Conservation (phyloP, 441 rosid genomes). For the Cnidoscolus chayamansa region DNA sequence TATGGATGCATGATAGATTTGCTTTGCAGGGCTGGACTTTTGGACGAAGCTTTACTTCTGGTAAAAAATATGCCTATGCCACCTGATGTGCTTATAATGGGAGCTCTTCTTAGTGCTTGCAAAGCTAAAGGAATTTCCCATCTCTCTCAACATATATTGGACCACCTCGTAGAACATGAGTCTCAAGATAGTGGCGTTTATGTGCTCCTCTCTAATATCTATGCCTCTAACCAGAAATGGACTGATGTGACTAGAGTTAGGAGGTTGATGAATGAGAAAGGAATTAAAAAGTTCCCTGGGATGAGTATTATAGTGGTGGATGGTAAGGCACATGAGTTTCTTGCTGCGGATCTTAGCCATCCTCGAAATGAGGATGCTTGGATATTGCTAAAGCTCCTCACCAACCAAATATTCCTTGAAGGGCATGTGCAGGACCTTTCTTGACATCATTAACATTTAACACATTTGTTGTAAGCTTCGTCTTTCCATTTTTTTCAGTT, state of each 20-base stretch:
- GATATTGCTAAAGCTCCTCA: constrained; percentile 8
- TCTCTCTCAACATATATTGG: constrained; percentile 48
- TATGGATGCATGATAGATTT: constrained; percentile 78
- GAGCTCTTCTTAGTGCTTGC: constrained; percentile 60
- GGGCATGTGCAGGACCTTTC: constrained; percentile 4
- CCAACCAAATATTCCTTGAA: constrained; percentile 11
- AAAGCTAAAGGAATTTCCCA: constrained; percentile 48
- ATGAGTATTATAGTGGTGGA: constrained; percentile 55
- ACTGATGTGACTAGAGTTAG: constrained; percentile 54
- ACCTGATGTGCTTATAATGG: constrained; percentile 71
- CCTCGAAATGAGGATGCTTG: constrained; percentile 12
- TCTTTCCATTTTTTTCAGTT: neutral
- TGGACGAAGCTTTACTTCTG: constrained; percentile 48
- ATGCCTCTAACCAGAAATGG: constrained; percentile 47
- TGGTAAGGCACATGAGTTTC: constrained; percentile 51
- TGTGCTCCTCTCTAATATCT: constrained; percentile 60
- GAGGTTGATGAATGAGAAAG: constrained; percentile 50
- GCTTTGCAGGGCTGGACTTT: constrained; percentile 65
- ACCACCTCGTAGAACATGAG: constrained; percentile 49
- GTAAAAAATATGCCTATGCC: constrained; percentile 48
- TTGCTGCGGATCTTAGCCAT: constrained; percentile 56
- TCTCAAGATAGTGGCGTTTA: constrained; percentile 62
- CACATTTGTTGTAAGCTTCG: neutral
- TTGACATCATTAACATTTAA: constrained; percentile 2
- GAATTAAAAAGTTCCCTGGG: constrained; percentile 61